Conservation (phyloP, 176 grass and related monocot species). For the Cocos nucifera region DNA sequence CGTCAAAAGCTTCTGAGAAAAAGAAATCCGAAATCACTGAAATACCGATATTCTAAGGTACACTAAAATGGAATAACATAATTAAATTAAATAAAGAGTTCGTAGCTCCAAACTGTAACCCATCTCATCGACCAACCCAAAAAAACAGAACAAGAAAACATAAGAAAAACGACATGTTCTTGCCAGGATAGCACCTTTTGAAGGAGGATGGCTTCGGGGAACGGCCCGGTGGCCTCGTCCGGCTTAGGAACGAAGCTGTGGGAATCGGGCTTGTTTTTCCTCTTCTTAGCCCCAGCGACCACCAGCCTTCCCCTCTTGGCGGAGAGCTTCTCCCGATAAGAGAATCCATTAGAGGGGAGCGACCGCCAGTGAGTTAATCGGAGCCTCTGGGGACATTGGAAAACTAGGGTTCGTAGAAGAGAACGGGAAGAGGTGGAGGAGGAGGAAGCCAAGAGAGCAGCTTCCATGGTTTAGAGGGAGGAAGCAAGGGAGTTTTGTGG, state of each 20-base stretch:
- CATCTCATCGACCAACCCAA: not conserved
- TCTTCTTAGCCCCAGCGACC: constrained; percentile 18
- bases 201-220: constrained; percentile 78
- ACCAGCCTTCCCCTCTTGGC: constrained; percentile 2
- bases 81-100: too few species aligned
- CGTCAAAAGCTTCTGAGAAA: too few species aligned
- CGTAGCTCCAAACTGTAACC: too few species aligned
- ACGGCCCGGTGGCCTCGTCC: constrained; percentile 41
- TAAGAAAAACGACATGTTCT: not conserved
- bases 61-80: too few species aligned
- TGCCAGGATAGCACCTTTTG: constrained; percentile 38
- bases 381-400: not conserved
- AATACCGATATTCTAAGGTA: too few species aligned
- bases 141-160: not conserved
- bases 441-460: not conserved
- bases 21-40: too few species aligned
- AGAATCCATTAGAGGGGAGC: not conserved
- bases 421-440: not conserved
- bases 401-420: not conserved
- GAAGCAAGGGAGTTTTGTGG: too few species aligned
- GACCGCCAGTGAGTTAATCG: not conserved
- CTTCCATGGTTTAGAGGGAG: not conserved
- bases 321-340: not conserved
- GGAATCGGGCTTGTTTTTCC: constrained; percentile 26
- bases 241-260: constrained; percentile 46